A percentile compares a stretch with the other conserved stretches of the same genome.
Evolutionary conservation across 768 basidiomycete species (phyloP).

Genomic region (Naganishia vaughanmartiniae): DNA sequence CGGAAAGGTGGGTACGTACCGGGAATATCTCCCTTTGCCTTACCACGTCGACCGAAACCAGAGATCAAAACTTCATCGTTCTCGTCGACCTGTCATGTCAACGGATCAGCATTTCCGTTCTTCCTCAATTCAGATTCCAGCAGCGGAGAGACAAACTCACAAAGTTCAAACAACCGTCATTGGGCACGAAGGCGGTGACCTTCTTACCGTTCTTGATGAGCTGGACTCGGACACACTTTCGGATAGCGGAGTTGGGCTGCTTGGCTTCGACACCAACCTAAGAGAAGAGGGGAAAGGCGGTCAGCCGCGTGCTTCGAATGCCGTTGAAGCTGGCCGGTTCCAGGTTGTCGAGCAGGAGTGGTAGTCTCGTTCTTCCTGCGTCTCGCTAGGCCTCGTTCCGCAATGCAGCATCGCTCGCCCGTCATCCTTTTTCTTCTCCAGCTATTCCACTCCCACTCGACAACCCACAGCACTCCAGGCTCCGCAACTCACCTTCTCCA

Average conservation of each 20-base stretch:
- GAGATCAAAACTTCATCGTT: constrained; percentile 99
- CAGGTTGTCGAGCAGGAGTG: constrained; percentile 1
- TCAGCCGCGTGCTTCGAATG: neutral
- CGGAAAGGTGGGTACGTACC: constrained; percentile 53
- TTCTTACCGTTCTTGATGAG: constrained; percentile 99
- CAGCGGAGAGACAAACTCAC: constrained; percentile 20
- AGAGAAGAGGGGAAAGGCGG: neutral
- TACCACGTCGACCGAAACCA: constrained; percentile 99
- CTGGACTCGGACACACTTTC: constrained; percentile 99
- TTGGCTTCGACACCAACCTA: constrained; percentile 97
- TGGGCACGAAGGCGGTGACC: constrained; percentile 98
- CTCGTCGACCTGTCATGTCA: constrained; percentile 70
- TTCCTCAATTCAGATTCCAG: neutral
- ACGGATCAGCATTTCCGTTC: neutral
- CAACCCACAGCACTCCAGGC: neutral
- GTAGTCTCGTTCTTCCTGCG: neutral
- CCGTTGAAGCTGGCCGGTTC: too few relatives aligned
- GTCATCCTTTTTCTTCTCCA: neutral
- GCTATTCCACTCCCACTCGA: neutral
- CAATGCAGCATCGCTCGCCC: neutral
- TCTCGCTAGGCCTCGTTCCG: neutral
- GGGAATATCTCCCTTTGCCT: constrained; percentile 99
- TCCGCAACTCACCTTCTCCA: constrained; percentile 70
- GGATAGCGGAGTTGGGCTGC: constrained; percentile 99
- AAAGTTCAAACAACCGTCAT: constrained; percentile 53